A percentile compares a stretch with the other conserved stretches of the same genome.
These are phyloP conservation scores for Fusarium acutatum DNA, from an alignment of 2,329 filamentous ascomycete genomes.

Conservation along the genomic window DNA sequence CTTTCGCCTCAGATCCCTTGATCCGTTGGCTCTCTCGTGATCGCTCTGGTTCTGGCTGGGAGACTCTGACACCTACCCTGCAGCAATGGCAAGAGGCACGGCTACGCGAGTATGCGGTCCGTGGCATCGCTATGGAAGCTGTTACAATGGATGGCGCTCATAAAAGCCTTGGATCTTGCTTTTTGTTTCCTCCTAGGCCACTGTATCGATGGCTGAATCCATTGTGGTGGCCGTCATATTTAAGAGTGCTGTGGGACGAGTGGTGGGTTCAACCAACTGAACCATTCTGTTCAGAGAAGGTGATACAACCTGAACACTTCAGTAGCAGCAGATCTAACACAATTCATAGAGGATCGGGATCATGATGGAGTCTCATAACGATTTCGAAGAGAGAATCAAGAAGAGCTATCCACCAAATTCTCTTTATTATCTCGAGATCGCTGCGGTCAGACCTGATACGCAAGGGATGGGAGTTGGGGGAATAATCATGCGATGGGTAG, in stretches of 20 bases:
- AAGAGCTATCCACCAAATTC: neutral
- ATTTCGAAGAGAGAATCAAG: neutral
- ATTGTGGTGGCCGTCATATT: neutral
- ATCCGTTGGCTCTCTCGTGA: neutral
- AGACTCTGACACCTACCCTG: neutral
- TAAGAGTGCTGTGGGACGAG: neutral
- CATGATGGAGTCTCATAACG: neutral
- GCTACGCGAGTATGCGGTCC: neutral
- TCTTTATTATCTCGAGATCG: neutral
- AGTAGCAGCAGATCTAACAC: rapidly evolving
- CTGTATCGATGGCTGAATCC: neutral
- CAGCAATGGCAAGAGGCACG: neutral
- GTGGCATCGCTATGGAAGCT: neutral
- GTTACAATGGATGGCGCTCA: neutral
- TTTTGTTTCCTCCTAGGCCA: neutral
- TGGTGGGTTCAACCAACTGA: neutral
- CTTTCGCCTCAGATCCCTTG: neutral
- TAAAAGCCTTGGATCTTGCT: neutral
- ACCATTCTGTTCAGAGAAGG: neutral
- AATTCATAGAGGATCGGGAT: neutral
- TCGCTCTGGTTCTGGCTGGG: neutral
- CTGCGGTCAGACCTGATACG: neutral
- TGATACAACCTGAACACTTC: neutral
- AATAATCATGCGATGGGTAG: neutral
- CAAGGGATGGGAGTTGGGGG: neutral